A percentile compares a stretch with the other conserved stretches of the same genome.
These are phyloP conservation scores for Suillus cothurnatus DNA, from an alignment of 768 basidiomycete species.

Conservation along the genomic window DNA sequence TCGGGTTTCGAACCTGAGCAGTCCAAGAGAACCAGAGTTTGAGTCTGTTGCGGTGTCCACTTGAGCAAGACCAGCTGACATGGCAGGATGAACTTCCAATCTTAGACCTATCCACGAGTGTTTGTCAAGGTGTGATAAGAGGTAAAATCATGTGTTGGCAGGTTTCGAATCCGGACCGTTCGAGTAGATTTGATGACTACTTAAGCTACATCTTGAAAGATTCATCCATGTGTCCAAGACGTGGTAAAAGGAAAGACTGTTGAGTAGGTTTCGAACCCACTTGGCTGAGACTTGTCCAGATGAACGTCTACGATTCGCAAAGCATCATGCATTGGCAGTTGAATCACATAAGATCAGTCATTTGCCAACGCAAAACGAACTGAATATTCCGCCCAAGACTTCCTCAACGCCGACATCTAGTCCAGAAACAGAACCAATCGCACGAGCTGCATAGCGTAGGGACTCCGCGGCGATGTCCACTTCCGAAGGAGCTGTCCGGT, in stretches of 20 bases:
- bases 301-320: neutral
- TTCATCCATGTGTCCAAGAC: neutral
- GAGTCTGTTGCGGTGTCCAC: neutral
- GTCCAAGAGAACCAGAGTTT: neutral
- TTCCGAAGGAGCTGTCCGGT: conserved; percentile 57
- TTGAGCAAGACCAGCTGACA: neutral
- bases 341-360: conserved; percentile 29
- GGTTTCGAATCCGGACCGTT: neutral
- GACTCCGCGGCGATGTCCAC: conserved; percentile 86
- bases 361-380: conserved; percentile 90
- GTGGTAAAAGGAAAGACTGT: neutral
- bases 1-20: too few relatives aligned
- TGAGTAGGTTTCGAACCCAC: neutral
- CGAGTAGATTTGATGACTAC: neutral
- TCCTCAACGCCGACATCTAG: conserved; percentile 76
- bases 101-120: too few relatives aligned
- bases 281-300: neutral
- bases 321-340: neutral
- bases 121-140: too few relatives aligned
- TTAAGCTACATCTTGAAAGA: neutral
- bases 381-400: conserved; percentile 79
- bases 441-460: conserved; percentile 80
- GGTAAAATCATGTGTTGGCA: neutral
- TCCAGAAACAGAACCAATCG: conserved; percentile 86
- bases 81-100: too few relatives aligned